phyloP scores from a whole-genome alignment of 2,329 filamentous ascomycete genomes.

The Phialophora chinensis region DNA sequence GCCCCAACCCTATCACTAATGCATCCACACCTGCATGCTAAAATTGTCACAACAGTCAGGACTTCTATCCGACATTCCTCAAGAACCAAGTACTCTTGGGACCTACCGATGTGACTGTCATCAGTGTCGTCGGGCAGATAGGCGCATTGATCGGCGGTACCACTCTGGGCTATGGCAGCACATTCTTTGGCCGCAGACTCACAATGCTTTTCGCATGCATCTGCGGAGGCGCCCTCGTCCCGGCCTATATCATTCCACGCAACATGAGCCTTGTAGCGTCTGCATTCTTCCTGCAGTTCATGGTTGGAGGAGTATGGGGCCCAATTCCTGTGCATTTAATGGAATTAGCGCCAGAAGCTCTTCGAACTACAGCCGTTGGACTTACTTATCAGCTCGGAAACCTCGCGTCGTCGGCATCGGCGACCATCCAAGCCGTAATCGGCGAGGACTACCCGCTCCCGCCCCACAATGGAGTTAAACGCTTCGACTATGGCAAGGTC shows the following conservation, averaged over 20 bases:
- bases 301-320: not conserved
- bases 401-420: conserved; percentile 49
- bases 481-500: conserved; percentile 52
- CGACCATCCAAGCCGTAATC: conserved; percentile 52
- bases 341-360: conserved; percentile 38
- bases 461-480: conserved; percentile 41
- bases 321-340: not conserved
- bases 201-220: not conserved
- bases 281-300: not conserved
- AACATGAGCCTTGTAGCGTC: not conserved
- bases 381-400: conserved; percentile 50
- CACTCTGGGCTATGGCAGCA: conserved; percentile 46
- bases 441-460: conserved; percentile 51
- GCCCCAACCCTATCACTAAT: not conserved
- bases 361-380: conserved; percentile 47
- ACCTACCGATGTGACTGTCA: conserved; percentile 44
- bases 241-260: not conserved
- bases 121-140: conserved; percentile 45
- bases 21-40: not conserved
- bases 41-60: not conserved
- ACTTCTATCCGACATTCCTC: conserved; percentile 31
- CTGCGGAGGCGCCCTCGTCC: not conserved
- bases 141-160: conserved; percentile 47
- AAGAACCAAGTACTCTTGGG: conserved; percentile 45
- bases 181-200: conserved; percentile 40